Conservation (phyloP, 371 early-diverging fungal genomes). For the Actinomortierella wolfii region DNA sequence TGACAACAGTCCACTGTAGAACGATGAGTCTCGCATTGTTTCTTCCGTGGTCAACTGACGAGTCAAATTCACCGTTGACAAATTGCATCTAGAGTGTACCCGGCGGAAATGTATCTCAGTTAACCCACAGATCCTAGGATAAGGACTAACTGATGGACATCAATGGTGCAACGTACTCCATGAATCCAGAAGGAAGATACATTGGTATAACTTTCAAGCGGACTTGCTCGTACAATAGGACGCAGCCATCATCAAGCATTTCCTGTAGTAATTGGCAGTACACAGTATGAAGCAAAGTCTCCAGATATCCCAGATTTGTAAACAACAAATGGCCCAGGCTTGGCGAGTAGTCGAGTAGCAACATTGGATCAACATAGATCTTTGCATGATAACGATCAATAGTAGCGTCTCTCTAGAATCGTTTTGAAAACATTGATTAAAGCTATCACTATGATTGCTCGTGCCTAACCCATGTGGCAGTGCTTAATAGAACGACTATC, state of each 20-base stretch:
- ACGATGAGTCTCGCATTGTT: slow-evolving; percentile 1
- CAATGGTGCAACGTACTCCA: slow-evolving; percentile 15
- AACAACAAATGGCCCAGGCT: slow-evolving; percentile 27
- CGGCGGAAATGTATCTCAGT: not conserved
- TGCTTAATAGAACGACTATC: not conserved
- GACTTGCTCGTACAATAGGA: slow-evolving; percentile 22
- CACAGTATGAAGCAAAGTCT: slow-evolving; percentile 10
- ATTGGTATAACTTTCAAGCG: slow-evolving; percentile 9
- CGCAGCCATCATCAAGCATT: slow-evolving; percentile 7
- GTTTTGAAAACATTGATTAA: not conserved
- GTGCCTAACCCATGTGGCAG: not conserved
- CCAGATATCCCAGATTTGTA: slow-evolving; percentile 9
- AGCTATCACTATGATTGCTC: no score
- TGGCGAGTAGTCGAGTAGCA: slow-evolving; percentile 17
- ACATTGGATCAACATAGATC: slow-evolving; percentile 21
- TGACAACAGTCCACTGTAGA: slow-evolving; percentile 16
- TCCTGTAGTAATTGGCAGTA: slow-evolving; percentile 32
- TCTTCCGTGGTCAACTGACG: slow-evolving; percentile 15
- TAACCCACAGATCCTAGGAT: no score
- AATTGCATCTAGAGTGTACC: slow-evolving; percentile 15
- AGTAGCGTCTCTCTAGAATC: slow-evolving; percentile 11
- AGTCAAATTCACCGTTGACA: slow-evolving; percentile 8
- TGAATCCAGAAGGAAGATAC: slow-evolving; percentile 17
- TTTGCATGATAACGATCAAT: slow-evolving; percentile 15
- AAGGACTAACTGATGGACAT: no score